Base-by-base conservation (phyloP, 2,329 filamentous ascomycete species). In the Talaromyces rugulosus region DNA sequence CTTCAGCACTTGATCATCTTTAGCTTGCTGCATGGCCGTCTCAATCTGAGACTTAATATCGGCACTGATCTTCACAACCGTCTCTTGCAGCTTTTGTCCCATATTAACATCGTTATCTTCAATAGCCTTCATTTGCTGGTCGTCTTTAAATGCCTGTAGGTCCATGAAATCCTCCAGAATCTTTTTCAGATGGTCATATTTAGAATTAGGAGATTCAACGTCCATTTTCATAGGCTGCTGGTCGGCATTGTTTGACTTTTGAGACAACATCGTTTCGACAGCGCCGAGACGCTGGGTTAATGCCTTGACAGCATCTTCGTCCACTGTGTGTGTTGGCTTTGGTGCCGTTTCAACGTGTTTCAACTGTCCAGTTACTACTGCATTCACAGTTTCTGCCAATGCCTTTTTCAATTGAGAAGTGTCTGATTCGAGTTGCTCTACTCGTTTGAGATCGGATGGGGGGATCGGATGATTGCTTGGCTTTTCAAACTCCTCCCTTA, bases 81-180 rank as follows among this genome's bases (percentile, higher is more conserved):
- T 56, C 27, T 62, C 27, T 23, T 62, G 56, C 9, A 62, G 31
- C 16, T 50, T 36, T 23, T 60, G 18, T 9, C 23, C 33, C 36
- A 68, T 31, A 16, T 28, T 31, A 7, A 59, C 58, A 30, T 65
- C 62, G 3, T 68, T 33, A 0, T 69, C 60, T 18, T 71, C 67
- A 23, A 70, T 58, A 14, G 65, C 62, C 5, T 66, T 59, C 16
- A 65, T 64, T 12, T 65, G 58, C 1, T 71, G 18, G 12, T 69
- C 65, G 51, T 72, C 68, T 63, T 69, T 69, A 40, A 66, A 64
- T 2, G 60, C 44, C 23, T 66, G 63, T 12, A 71, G 23, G 18
- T 61, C 40, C 11, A 63, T 50, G 18, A 70, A 31, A 12, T 64
- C 57, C 4, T 63, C 11, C 2, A 69, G 27, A 33, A 56, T 16